Conservation (phyloP, 2,329 filamentous ascomycete genomes). For the Stylonectria norvegica region DNA sequence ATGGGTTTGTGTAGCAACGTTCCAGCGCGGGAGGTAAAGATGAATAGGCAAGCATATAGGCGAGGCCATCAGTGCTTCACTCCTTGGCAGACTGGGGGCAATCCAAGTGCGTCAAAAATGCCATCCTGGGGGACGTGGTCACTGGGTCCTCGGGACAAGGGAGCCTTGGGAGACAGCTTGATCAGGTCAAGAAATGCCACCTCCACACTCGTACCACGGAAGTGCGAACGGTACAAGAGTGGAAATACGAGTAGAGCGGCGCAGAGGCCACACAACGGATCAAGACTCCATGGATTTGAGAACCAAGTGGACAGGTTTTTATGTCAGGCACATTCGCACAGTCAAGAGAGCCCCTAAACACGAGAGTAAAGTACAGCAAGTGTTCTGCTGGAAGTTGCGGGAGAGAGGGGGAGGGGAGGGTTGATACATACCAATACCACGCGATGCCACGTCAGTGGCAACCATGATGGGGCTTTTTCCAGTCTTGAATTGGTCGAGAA, state of each 20-base stretch:
- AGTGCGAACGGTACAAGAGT: slow-evolving; percentile 63
- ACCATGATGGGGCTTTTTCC: slow-evolving; percentile 99
- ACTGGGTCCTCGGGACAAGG: slow-evolving; percentile 55
- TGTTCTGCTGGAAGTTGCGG: slow-evolving; percentile 56
- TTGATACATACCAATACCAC: slow-evolving; percentile 99
- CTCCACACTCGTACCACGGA: slow-evolving; percentile 71
- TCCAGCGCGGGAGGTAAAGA: slow-evolving; percentile 52
- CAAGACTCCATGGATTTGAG: slow-evolving; percentile 81
- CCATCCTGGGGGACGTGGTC: slow-evolving; percentile 48
- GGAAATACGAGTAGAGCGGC: slow-evolving; percentile 73
- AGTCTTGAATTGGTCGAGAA: slow-evolving; percentile 98
- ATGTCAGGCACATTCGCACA: slow-evolving; percentile 91
- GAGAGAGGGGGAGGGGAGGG: slow-evolving; percentile 42
- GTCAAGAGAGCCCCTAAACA: slow-evolving; percentile 82
- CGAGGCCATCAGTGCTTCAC: slow-evolving; percentile 49
- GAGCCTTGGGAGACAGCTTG: slow-evolving; percentile 65
- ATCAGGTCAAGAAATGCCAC: slow-evolving; percentile 75
- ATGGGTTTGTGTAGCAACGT: slow-evolving; percentile 55
- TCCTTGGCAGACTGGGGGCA: slow-evolving; percentile 56
- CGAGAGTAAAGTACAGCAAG: slow-evolving; percentile 84
- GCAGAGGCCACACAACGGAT: slow-evolving; percentile 45
- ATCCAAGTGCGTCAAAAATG: slow-evolving; percentile 54
- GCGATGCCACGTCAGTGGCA: slow-evolving; percentile 98
- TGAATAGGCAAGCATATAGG: slow-evolving; percentile 48
- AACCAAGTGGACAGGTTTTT: slow-evolving; percentile 78